A percentile compares a stretch with the other conserved stretches of the same genome.
Conservation (phyloP, 2,329 filamentous ascomycete genomes). For the Botryosphaeria dothidea region DNA sequence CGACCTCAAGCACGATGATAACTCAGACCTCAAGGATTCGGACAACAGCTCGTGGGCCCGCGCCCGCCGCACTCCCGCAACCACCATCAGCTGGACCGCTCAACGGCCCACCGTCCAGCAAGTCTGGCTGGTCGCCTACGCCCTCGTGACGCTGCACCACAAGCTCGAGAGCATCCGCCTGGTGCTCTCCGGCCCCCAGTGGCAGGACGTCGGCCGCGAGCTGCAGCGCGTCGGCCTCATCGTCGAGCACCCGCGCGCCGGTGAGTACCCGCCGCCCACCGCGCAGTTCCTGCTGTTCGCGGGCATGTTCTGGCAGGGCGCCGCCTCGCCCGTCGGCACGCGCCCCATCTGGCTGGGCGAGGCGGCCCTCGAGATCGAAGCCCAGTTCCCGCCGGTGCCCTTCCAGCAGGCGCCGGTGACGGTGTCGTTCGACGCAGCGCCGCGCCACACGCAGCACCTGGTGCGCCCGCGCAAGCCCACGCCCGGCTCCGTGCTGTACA, state of each 20-base stretch:
- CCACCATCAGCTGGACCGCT: conserved; percentile 44
- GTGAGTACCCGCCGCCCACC: conserved; percentile 36
- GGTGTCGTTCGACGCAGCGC: conserved; percentile 48
- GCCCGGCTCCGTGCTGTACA: conserved; percentile 72
- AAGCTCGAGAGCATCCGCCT: conserved; percentile 49
- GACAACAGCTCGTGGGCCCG: conserved; percentile 47
- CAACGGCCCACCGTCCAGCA: conserved; percentile 44
- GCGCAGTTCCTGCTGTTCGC: conserved; percentile 52
- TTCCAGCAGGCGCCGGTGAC: conserved; percentile 42
- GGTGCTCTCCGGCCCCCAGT: conserved; percentile 39
- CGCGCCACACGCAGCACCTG: conserved; percentile 67
- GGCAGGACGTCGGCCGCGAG: conserved; percentile 42
- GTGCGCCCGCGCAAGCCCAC: conserved; percentile 70
- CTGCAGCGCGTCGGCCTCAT: conserved; percentile 32
- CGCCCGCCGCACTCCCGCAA: conserved; percentile 46
- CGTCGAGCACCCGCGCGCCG: conserved; percentile 41
- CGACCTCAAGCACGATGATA: not conserved
- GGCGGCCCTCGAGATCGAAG: conserved; percentile 14
- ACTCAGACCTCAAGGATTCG: conserved; percentile 30
- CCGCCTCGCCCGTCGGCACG: conserved; percentile 44
- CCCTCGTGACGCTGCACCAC: conserved; percentile 46
- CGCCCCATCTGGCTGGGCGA: conserved; percentile 40
- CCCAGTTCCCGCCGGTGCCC: conserved; percentile 36
- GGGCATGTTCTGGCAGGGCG: conserved; percentile 49
- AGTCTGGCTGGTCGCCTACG: conserved; percentile 50